Evolutionary conservation across 2,329 filamentous ascomycete species (phyloP), one percentile per base, ranked within the genome.

Genomic region (Ambrosiella beaveri): DNA sequence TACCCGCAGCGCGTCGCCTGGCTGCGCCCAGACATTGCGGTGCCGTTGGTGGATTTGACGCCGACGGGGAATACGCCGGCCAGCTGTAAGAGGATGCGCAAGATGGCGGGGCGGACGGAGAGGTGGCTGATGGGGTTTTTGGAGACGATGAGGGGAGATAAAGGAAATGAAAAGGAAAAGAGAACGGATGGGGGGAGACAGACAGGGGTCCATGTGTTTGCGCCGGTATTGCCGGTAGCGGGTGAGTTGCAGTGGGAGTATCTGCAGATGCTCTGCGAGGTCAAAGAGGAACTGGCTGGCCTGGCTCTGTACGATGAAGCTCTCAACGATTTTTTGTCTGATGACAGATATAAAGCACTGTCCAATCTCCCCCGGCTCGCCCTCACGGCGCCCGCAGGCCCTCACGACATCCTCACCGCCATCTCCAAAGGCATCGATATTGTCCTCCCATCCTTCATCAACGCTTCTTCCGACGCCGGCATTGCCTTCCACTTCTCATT

Each of bases 101-200:
- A 87, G 65, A 96, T 95, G 82, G 84, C 82, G 27, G 88, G 93
- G 65, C 78, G 91, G 59, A 95, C 88, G 0, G 85, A 93, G 66
- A 77, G 79, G 41, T 97, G 89, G 88, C 74, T 91, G 15, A 78
- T 80, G 27, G 79, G 85, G 62, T 80, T 88, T 55, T 73, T 89
- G 40, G 66, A 67, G 27, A 63, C 65, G 15, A 60, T 64, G 12
- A 64, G 65, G 6, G 65, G 64, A 5, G 66, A 67, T 17, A 63
- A 65, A n/a, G 60, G 64, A 12, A 64, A 65, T 4, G 65, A 64
- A 4, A 67, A 62, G 1, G 68, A 73, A 35, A 69, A 74, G 2
- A 4, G 27, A 27, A 4, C 27, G 3, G 27, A 27, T 27, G 27
- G 27, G 27, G 27, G 27, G 5, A 27, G 27, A 27, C 27, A 27